These are phyloP conservation scores for Ogataea zsoltii DNA, from an alignment of 805 yeast genomes.

Conservation along the genomic window DNA sequence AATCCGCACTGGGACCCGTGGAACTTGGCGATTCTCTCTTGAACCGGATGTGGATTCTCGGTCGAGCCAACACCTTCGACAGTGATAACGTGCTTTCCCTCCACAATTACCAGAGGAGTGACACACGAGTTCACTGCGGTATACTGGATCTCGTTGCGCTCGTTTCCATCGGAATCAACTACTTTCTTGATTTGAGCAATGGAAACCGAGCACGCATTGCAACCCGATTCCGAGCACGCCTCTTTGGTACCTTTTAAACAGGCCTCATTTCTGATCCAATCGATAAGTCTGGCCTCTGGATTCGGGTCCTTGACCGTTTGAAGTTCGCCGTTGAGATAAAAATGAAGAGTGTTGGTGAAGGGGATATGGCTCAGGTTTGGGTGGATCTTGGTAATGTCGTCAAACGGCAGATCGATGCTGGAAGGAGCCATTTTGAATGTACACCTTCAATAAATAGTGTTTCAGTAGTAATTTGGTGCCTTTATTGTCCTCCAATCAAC, in stretches of 20 bases:
- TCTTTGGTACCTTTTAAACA: constrained; percentile 46
- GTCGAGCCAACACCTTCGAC: constrained; percentile 48
- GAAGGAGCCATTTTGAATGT: constrained; percentile 26
- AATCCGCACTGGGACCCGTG: constrained; percentile 55
- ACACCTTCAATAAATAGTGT: too few species aligned
- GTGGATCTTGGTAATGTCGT: constrained; percentile 24
- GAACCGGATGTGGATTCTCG: constrained; percentile 46
- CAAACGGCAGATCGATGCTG: constrained; percentile 17
- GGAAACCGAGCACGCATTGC: constrained; percentile 51
- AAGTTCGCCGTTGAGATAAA: constrained; percentile 43
- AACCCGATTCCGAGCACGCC: constrained; percentile 53
- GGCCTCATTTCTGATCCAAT: constrained; percentile 40
- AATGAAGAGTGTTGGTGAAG: constrained; percentile 29
- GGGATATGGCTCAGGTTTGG: constrained; percentile 28
- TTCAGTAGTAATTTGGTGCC: too few species aligned
- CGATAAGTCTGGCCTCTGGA: constrained; percentile 45
- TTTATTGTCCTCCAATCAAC: too few species aligned
- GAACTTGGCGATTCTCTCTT: constrained; percentile 47
- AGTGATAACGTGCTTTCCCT: constrained; percentile 47
- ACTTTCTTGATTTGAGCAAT: constrained; percentile 35
- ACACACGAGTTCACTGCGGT: constrained; percentile 48
- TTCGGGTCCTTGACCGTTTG: constrained; percentile 39
- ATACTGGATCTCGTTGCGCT: constrained; percentile 30
- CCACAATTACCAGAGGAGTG: constrained; percentile 45
- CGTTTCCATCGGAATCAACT: constrained; percentile 10